Evolutionary conservation across 1,284 basidiomycete species (phyloP), one percentile per base, ranked within the genome.

Genomic region (Puccinia polysora): DNA sequence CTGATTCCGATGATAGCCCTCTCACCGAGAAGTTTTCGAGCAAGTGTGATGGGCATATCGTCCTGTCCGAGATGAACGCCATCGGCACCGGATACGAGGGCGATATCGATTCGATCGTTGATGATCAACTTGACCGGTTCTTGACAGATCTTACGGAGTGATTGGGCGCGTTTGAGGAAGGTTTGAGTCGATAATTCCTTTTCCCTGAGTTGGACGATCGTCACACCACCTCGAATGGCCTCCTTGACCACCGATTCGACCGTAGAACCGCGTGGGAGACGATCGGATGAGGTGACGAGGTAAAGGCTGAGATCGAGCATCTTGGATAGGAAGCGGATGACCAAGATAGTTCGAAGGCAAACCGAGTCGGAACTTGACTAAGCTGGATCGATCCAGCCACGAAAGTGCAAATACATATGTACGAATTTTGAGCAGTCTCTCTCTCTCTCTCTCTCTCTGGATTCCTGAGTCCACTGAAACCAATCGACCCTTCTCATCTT

Each of bases 1-100:
- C 88, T 90, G 18, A 93, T 84, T 0, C 94, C 94, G 50, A 97
- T 86, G 74, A 96, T 84, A 0, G 87, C 83, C 20, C 84, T 84
- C 0, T 83, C 78, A 0, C 90, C 90, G 0, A 97, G 83, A 4
- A 94, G 82, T 18, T 79, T 78, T 36, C 90, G 86, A 0, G 89
- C 92, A 32, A 87, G 78, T 1, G 82, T 75, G 0, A 91, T 83
- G 1, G 90, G 86, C 84, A 94, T 89, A 79, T 97, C 94, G 0
- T 86, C 86, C 81, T 97, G 94, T 2, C 94, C 94, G 62, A 97
- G 83, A 78, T 97, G 94, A 10, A 97, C 86, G 4, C 90, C 93
- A 60, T 86, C 64, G 18, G 64, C 72, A 64, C 85, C 82, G 28
- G 90, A 82, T 8, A 89, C 89, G 32, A 93, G 83, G 4, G 89